Percentiles rank a stretch among this genome's conserved stretches.
phyloP scores from a whole-genome alignment of 73 alveolate species.

The Tetrahymena elliotti region DNA sequence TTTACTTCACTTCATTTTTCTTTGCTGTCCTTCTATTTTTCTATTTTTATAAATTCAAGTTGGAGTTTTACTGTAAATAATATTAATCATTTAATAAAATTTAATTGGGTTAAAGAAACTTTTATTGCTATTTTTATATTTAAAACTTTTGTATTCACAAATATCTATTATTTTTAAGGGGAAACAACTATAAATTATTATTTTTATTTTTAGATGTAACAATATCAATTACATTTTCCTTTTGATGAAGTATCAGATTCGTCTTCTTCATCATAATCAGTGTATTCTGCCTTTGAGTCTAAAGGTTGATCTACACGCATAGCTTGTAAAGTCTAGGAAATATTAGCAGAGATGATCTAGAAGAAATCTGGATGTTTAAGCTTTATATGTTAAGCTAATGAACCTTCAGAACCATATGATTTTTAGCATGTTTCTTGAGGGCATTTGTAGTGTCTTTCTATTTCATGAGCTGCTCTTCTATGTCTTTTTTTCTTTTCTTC shows the following conservation, averaged over 20 bases:
- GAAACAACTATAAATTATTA: neutral
- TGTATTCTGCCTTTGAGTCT: neutral
- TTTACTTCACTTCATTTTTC: neutral
- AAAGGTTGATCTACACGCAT: neutral
- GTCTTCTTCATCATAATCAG: neutral
- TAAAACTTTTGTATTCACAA: neutral
- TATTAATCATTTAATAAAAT: too few relatives aligned
- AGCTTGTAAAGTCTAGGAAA: neutral
- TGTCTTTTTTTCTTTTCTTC: slow-evolving; percentile 36
- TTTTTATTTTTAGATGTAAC: too few relatives aligned
- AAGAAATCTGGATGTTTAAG: slow-evolving; percentile 18
- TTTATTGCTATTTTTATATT: neutral
- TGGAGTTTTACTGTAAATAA: neutral
- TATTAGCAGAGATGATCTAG: neutral
- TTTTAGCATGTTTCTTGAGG: slow-evolving; percentile 11
- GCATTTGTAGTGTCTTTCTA: slow-evolving; percentile 34
- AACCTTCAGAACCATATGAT: slow-evolving; percentile 46
- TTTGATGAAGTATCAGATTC: neutral
- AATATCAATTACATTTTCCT: neutral
- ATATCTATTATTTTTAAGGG: neutral
- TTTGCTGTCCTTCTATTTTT: neutral
- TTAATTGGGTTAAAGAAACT: neutral
- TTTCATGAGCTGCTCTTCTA: slow-evolving; percentile 30
- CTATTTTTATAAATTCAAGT: neutral
- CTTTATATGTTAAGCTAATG: slow-evolving; percentile 38